A percentile compares a stretch with the other conserved stretches of the same genome.
phyloP scores from a whole-genome alignment of 2,329 filamentous ascomycete genomes.

The Lecanoromycetidae sp. region DNA sequence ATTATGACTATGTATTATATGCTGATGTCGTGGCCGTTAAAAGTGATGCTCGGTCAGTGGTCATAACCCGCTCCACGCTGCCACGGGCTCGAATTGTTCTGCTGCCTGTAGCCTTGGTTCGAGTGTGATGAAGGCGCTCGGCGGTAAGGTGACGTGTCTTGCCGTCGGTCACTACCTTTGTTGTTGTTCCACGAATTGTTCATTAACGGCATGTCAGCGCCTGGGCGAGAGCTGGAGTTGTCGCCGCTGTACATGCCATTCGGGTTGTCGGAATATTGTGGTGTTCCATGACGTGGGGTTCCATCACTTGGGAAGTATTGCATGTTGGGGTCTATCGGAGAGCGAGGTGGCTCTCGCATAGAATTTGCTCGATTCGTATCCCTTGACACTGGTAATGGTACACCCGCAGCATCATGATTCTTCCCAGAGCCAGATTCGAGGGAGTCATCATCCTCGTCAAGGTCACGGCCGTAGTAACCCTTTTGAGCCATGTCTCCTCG shows the following conservation, averaged over 20 bases:
- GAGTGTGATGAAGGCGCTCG: slow-evolving; percentile 22
- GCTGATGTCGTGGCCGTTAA: slow-evolving; percentile 6
- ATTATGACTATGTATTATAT: slow-evolving; percentile 14
- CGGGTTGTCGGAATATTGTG: slow-evolving; percentile 28
- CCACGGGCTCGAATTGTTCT: slow-evolving; percentile 50
- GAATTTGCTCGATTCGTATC: no score
- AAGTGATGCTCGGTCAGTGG: slow-evolving; percentile 14
- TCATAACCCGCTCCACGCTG: slow-evolving; percentile 55
- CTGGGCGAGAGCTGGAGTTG: slow-evolving; percentile 16
- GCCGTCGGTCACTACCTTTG: slow-evolving; percentile 26
- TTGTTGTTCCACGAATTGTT: slow-evolving; percentile 20
- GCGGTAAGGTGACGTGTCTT: slow-evolving; percentile 20
- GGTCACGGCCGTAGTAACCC: slow-evolving; percentile 45
- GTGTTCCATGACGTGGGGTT: slow-evolving; percentile 29
- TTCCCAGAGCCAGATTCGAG: slow-evolving; percentile 48
- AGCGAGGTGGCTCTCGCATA: slow-evolving; percentile 32
- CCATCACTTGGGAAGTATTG: slow-evolving; percentile 36
- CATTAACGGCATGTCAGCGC: slow-evolving; percentile 18
- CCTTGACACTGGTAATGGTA: slow-evolving; percentile 21
- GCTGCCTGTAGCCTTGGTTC: slow-evolving; percentile 30
- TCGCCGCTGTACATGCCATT: slow-evolving; percentile 17
- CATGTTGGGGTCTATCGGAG: slow-evolving; percentile 36
- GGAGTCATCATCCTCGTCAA: slow-evolving; percentile 61
- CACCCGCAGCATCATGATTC: slow-evolving; percentile 31
- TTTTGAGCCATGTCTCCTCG: slow-evolving; percentile 57